phyloP scores from a whole-genome alignment of 306 rosid genomes.

The Glycine latifolia region DNA sequence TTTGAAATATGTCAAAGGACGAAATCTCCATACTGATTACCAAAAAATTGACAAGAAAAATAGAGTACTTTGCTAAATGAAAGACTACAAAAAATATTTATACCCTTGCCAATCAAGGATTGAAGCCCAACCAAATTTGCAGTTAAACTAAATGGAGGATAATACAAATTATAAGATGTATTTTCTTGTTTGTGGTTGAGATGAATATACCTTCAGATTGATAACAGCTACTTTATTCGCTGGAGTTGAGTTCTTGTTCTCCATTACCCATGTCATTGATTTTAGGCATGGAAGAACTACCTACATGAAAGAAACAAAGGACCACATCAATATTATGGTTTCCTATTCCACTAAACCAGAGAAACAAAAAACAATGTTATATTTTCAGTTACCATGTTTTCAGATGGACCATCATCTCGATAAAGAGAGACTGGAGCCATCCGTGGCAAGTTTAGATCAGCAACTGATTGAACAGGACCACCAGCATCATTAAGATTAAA shows the following conservation, averaged over 20 bases:
- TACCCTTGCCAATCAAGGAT: constrained; percentile 33
- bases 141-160: constrained; percentile 22
- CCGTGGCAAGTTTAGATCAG: constrained; percentile 86
- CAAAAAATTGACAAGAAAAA: constrained; percentile 22
- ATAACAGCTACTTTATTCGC: constrained; percentile 87
- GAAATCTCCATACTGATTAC: constrained; percentile 24
- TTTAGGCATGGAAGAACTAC: constrained; percentile 87
- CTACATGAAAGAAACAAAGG: constrained; percentile 52
- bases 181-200: constrained; percentile 19
- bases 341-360: constrained; percentile 25
- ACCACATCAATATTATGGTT: constrained; percentile 42
- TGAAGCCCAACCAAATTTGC: constrained; percentile 29
- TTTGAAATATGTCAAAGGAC: constrained; percentile 31
- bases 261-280: constrained; percentile 99
- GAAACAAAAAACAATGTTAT: background rate
- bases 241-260: constrained; percentile 81
- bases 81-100: constrained; percentile 28
- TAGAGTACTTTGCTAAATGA: constrained; percentile 13
- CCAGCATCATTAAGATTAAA: constrained; percentile 85
- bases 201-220: constrained; percentile 73
- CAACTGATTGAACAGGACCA: constrained; percentile 64
- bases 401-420: constrained; percentile 82
- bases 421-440: constrained; percentile 91
- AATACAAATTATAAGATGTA: background rate
- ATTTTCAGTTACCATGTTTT: constrained; percentile 64